A percentile compares a stretch with the other conserved stretches of the same genome.
Conservation (phyloP, 2,329 filamentous ascomycete species). For the Aspergillus luchuensis region DNA sequence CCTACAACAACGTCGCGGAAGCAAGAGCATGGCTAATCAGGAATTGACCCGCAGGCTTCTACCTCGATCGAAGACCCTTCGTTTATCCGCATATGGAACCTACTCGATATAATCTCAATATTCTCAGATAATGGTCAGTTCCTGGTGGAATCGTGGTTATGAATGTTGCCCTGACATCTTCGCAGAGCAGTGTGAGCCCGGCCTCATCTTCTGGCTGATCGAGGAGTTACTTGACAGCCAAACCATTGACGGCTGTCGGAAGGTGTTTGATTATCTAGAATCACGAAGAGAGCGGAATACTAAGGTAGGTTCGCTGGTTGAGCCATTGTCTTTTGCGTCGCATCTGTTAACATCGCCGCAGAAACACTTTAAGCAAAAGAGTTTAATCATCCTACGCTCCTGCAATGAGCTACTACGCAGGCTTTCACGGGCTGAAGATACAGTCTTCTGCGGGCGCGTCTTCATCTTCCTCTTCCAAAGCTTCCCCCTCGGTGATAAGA, state of each 20-base stretch:
- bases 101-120: conserved; percentile 87
- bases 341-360: conserved; percentile 31
- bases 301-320: conserved; percentile 51
- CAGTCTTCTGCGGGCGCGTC: conserved; percentile 93
- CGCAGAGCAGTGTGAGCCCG: conserved; percentile 67
- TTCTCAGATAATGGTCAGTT: conserved; percentile 78
- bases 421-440: conserved; percentile 93
- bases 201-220: conserved; percentile 83
- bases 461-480: conserved; percentile 99
- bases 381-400: conserved; percentile 83
- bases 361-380: conserved; percentile 77
- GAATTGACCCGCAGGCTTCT: conserved; percentile 57
- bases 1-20: neutral
- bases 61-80: conserved; percentile 74
- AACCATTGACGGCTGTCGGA: conserved; percentile 86
- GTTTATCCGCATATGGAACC: conserved; percentile 87
- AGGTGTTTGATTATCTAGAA: conserved; percentile 92
- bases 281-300: conserved; percentile 88
- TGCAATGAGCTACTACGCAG: conserved; percentile 95
- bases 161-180: conserved; percentile 24
- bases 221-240: conserved; percentile 96
- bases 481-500: conserved; percentile 94
- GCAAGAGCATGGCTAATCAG: conserved; percentile 17
- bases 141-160: conserved; percentile 10
- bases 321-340: neutral